Evolutionary conservation across 1,284 basidiomycete genomes (phyloP).

Genomic region (Cystobasidiaceae sp.): DNA sequence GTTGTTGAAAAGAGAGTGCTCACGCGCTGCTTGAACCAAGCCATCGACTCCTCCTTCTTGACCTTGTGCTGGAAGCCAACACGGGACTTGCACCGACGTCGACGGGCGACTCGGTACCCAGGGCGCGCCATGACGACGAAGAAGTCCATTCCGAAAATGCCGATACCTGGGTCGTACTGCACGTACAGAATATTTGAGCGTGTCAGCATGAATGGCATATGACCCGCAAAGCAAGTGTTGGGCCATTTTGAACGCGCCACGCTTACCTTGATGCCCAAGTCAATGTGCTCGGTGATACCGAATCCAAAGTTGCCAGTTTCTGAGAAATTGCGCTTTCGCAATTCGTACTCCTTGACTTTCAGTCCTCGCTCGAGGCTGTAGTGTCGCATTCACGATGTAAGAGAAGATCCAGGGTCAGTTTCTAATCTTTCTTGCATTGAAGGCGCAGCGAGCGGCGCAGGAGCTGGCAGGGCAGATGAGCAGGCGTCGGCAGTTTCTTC

Average conservation of each 20-base stretch:
- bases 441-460: no score
- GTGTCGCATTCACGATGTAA: no score
- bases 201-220: background rate
- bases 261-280: conserved; percentile 75
- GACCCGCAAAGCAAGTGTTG: no score
- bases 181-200: no score
- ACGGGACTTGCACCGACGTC: conserved; percentile 82
- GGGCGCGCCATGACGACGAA: conserved; percentile 97
- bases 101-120: conserved; percentile 82
- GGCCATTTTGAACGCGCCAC: no score
- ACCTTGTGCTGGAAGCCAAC: conserved; percentile 76
- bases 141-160: conserved; percentile 41
- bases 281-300: conserved; percentile 93
- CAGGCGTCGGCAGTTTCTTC: no score
- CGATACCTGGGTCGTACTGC: conserved; percentile 84
- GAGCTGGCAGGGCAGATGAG: no score
- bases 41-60: conserved; percentile 61
- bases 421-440: no score
- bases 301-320: conserved; percentile 98
- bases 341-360: conserved; percentile 99
- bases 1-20: background rate
- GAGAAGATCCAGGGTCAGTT: no score
- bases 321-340: conserved; percentile 84
- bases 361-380: conserved; percentile 81
- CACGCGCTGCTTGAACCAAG: conserved; percentile 92